Percentiles rank a stretch among this genome's conserved stretches.
phyloP scores from a whole-genome alignment of 768 basidiomycete genomes.

The Suillus occidentalis region DNA sequence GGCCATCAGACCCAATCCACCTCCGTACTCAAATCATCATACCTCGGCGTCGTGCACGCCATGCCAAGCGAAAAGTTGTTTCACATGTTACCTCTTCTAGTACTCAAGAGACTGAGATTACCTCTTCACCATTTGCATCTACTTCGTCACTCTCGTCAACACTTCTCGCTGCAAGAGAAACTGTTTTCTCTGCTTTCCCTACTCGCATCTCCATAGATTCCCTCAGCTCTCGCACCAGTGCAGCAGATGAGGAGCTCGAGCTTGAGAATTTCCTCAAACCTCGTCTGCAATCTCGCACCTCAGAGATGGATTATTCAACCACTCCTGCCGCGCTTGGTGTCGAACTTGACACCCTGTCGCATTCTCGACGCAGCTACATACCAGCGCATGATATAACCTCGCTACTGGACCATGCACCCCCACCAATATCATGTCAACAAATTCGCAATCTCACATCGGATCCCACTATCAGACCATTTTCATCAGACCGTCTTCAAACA shows the following conservation, averaged over 20 bases:
- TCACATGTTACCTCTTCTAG: background rate
- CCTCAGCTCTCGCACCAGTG: slow-evolving; percentile 25
- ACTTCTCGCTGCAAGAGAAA: slow-evolving; percentile 20
- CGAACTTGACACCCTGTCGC: background rate
- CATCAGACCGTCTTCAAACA: background rate
- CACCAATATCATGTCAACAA: slow-evolving; percentile 6
- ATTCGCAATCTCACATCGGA: slow-evolving; percentile 1
- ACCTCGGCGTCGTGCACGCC: slow-evolving; percentile 38
- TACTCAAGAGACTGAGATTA: background rate
- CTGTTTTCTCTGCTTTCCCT: slow-evolving; percentile 26
- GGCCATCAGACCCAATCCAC: slow-evolving; percentile 92
- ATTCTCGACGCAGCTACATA: background rate
- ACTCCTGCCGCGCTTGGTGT: background rate
- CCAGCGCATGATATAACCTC: slow-evolving; percentile 4
- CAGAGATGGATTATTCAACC: too few relatives aligned
- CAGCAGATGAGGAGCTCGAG: slow-evolving; percentile 29
- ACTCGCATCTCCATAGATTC: slow-evolving; percentile 32
- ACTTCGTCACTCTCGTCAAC: slow-evolving; percentile 17
- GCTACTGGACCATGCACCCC: background rate
- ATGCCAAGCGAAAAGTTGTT: slow-evolving; percentile 6
- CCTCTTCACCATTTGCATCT: slow-evolving; percentile 1
- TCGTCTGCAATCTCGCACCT: background rate
- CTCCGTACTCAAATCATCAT: slow-evolving; percentile 81
- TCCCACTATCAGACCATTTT: background rate
- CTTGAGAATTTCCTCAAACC: slow-evolving; percentile 18